Evolutionary conservation across 257 asterid species (phyloP), one percentile per base, ranked within the genome.

Genomic region (Fraxinus quadrangulata): DNA sequence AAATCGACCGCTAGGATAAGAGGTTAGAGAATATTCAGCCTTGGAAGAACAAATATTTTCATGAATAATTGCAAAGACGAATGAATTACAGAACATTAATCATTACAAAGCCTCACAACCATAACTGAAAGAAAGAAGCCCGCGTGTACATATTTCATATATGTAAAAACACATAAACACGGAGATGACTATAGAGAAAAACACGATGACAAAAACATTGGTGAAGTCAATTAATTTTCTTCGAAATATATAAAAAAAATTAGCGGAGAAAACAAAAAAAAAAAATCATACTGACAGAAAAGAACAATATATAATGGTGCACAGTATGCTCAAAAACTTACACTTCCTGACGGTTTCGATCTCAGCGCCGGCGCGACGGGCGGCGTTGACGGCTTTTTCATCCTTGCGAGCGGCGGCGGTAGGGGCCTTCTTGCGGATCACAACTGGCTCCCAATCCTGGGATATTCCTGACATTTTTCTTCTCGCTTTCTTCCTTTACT

Each of bases 371-470:
- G 86, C 31, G 31, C 98, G 97, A 71, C 98, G 97, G 77, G 98
- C 98, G 69, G 97, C 97, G 93, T 94, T 94, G 83, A 94, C 97
- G 30, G 97, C 94, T 80, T 94, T 94, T 85, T 94, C 97, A 71
- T 94, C 98, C 84, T 92, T 94, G 6, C 97, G 90, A 23, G 97
- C 98, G 71, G 98, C 98, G 85, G 98, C 74, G 16, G 97, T 92
- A 1, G 97, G 97, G 12, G 97, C 92, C 85, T 89, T 94, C 88
- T 94, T 94, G 67, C 98, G 91, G 75, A 94, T 79, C 75, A 91
- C 97, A 73, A 90, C 92, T 33, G 98, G 97, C 74, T 94, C 98
- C 98, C 98, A 94, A 67, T 94, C 98, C 85, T 94, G 98, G 70
- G 87, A 10, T 12, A 92, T 85, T 79, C 88, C 87, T 75, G 91